A percentile compares a stretch with the other conserved stretches of the same genome.
phyloP scores from a whole-genome alignment of 768 basidiomycete genomes.

The Podaxis sp. region DNA sequence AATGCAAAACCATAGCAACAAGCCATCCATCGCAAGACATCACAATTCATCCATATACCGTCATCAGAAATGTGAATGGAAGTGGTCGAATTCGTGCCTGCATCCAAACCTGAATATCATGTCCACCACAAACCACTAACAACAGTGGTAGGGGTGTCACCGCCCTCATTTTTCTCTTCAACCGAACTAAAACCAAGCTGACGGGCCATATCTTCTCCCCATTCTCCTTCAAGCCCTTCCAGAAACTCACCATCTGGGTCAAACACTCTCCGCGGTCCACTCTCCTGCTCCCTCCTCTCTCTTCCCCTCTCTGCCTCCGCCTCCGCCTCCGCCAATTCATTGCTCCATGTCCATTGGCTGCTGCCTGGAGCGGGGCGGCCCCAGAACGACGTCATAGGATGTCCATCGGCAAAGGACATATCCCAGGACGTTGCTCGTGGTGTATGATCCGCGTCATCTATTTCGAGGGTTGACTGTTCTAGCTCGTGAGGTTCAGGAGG shows the following conservation, averaged over 20 bases:
- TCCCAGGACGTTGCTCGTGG: constrained; percentile 9
- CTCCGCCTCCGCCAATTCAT: neutral
- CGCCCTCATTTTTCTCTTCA: constrained; percentile 14
- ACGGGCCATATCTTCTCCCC: constrained; percentile 14
- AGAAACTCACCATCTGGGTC: constrained; percentile 16
- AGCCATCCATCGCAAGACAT: neutral
- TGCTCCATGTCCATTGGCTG: constrained; percentile 11
- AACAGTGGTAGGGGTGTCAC: neutral
- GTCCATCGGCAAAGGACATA: constrained; percentile 4
- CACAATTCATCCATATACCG: neutral
- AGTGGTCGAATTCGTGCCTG: neutral
- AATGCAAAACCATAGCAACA: neutral
- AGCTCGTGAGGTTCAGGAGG: constrained; percentile 5
- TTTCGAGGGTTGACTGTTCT: neutral
- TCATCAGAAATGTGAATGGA: neutral
- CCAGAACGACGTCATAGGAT: constrained; percentile 8
- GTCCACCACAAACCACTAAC: constrained; percentile 6
- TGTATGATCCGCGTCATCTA: neutral
- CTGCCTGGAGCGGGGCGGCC: neutral
- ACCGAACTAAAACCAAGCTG: neutral
- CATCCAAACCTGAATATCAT: neutral
- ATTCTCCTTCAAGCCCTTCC: constrained; percentile 13
- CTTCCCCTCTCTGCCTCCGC: constrained; percentile 1
- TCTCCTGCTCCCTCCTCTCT: neutral
- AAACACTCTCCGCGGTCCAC: constrained; percentile 1